Conservation (phyloP, 1,284 basidiomycete genomes). For the Afroboletus lepidellus region DNA sequence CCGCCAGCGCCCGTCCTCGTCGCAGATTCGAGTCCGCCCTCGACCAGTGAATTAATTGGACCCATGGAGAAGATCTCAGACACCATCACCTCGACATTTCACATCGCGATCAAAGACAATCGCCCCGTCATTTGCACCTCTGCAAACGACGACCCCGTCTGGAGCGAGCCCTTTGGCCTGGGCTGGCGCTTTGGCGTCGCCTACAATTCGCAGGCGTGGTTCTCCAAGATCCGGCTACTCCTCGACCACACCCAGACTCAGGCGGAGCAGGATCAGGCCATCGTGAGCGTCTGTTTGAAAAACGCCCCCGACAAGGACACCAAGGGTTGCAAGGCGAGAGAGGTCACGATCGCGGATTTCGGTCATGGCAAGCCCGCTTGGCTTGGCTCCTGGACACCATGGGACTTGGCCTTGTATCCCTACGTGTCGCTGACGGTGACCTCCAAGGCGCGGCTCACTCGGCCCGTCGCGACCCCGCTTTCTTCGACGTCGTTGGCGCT, state of each 20-base stretch:
- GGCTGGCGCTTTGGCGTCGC: conserved; percentile 32
- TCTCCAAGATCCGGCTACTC: conserved; percentile 26
- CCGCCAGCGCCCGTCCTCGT: too few species aligned
- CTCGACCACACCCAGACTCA: conserved; percentile 30
- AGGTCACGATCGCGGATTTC: conserved; percentile 23
- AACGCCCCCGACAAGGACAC: conserved; percentile 1
- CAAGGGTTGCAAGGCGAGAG: conserved; percentile 12
- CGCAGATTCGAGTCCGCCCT: too few species aligned
- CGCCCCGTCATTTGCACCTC: conserved; percentile 20
- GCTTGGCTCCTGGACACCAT: conserved; percentile 26
- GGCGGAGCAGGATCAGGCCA: conserved; percentile 23
- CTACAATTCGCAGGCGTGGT: conserved; percentile 18
- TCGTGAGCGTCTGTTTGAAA: conserved; percentile 14
- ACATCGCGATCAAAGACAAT: conserved; percentile 21
- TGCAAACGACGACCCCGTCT: conserved; percentile 9
- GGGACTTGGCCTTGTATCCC: conserved; percentile 15
- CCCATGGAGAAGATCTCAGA: conserved; percentile 30
- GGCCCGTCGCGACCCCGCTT: conserved; percentile 15
- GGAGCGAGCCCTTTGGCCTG: conserved; percentile 31
- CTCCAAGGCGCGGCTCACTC: conserved; percentile 19
- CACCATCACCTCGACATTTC: conserved; percentile 29
- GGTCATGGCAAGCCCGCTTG: conserved; percentile 25
- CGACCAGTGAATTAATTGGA: too few species aligned
- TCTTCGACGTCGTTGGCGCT: conserved; percentile 20
- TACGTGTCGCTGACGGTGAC: conserved; percentile 25